A percentile compares a stretch with the other conserved stretches of the same genome.
Conservation (phyloP, 2,329 filamentous ascomycete genomes). For the Colletotrichum magnum region DNA sequence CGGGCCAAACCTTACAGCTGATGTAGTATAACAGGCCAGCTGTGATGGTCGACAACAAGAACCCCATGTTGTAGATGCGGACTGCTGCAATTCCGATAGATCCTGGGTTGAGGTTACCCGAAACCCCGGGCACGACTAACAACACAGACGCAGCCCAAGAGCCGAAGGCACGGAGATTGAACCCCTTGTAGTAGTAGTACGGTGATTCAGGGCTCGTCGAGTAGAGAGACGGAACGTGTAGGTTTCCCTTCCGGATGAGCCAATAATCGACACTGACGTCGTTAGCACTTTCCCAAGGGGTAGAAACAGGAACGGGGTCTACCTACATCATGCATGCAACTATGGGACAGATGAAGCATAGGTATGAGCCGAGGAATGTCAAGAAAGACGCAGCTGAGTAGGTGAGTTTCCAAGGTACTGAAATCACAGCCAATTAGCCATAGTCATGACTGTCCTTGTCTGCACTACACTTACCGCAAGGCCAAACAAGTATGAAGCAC, state of each 20-base stretch:
- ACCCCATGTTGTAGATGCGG: slow-evolving; percentile 21
- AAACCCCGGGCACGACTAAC: not conserved
- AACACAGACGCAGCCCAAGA: not conserved
- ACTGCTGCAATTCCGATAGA: not conserved
- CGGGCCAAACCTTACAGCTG: not conserved
- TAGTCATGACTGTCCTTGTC: rapidly evolving
- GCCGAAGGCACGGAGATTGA: not conserved
- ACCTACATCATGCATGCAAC: slow-evolving; percentile 1
- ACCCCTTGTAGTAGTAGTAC: not conserved
- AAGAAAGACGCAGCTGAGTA: slow-evolving; percentile 15
- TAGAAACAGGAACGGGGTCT: not conserved
- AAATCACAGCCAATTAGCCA: too few species aligned
- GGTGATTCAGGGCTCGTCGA: not conserved
- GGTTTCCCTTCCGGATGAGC: slow-evolving; percentile 1
- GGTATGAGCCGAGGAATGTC: slow-evolving; percentile 11
- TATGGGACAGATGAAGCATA: slow-evolving; percentile 2
- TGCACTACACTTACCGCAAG: not conserved
- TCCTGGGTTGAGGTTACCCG: slow-evolving; percentile 5
- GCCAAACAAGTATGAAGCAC: slow-evolving; percentile 15
- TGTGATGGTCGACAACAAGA: slow-evolving; percentile 11
- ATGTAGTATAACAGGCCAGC: not conserved
- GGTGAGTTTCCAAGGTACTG: slow-evolving; percentile 16
- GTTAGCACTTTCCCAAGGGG: not conserved
- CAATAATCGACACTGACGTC: not conserved
- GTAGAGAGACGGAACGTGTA: slow-evolving; percentile 1